These are phyloP conservation scores for Fraxinus sp. DNA, from an alignment of 305 asterid genomes.

Conservation along the genomic window DNA sequence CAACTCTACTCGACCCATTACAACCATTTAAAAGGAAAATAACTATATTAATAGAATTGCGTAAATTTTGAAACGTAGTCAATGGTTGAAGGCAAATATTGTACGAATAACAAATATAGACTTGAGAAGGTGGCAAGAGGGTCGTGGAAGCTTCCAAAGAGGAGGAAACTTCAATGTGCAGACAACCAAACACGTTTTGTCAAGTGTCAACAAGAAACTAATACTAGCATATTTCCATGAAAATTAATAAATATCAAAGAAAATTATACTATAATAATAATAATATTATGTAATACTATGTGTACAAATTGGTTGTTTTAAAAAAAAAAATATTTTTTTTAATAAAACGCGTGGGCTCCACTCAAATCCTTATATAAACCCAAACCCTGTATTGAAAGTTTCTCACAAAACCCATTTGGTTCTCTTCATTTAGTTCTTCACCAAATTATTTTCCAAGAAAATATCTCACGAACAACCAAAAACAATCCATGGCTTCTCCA, in stretches of 20 bases:
- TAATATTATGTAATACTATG: background rate
- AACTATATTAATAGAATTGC: background rate
- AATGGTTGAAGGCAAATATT: background rate
- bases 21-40: background rate
- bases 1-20: background rate
- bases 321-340: background rate
- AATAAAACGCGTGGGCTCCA: constrained; percentile 6
- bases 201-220: background rate
- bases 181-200: background rate
- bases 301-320: background rate
- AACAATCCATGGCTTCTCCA: background rate
- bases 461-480: background rate
- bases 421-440: background rate
- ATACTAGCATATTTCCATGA: background rate
- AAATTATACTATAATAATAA: background rate
- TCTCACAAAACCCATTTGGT: background rate
- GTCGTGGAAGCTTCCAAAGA: constrained; percentile 1
- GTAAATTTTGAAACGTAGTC: background rate
- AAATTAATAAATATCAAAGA: background rate
- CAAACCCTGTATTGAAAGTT: background rate
- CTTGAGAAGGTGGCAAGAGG: background rate
- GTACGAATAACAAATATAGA: background rate
- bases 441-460: background rate
- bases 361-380: background rate
- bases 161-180: constrained; percentile 15